Percentiles rank a stretch among this genome's conserved stretches.
phyloP scores from a whole-genome alignment of 192 early-diverging fungal genomes.

The Podila clonocystis region DNA sequence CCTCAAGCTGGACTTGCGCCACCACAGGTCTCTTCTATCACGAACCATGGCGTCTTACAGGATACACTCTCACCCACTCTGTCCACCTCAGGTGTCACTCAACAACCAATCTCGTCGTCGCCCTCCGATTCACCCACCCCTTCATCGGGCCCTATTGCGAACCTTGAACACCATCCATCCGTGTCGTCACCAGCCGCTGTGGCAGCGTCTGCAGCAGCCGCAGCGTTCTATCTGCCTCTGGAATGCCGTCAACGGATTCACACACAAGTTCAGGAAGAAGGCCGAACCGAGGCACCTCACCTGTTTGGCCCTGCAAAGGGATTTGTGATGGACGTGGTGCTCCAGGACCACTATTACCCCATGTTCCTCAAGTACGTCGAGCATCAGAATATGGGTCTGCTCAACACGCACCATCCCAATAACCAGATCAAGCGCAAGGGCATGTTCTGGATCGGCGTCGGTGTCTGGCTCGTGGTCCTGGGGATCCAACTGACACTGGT shows the following conservation, averaged over 20 bases:
- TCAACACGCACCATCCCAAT: constrained; percentile 22
- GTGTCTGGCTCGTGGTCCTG: constrained; percentile 15
- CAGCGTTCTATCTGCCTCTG: constrained; percentile 39
- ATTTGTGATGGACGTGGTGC: constrained; percentile 45
- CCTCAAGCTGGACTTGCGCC: too few relatives aligned
- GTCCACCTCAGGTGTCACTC: too few relatives aligned
- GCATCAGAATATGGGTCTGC: constrained; percentile 29
- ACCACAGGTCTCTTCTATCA: too few relatives aligned
- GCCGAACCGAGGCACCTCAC: constrained; percentile 25
- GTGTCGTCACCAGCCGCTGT: constrained; percentile 26
- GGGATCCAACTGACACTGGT: constrained; percentile 17
- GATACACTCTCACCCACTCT: too few relatives aligned
- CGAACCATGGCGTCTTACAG: too few relatives aligned
- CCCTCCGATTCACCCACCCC: background rate
- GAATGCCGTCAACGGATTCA: constrained; percentile 46
- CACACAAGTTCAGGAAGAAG: constrained; percentile 35
- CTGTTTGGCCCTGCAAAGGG: constrained; percentile 47
- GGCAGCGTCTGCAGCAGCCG: constrained; percentile 34
- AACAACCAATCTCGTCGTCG: background rate
- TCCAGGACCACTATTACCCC: constrained; percentile 42
- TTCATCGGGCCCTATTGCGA: background rate
- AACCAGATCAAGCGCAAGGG: constrained; percentile 15
- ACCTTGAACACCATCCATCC: background rate
- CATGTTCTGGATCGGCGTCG: constrained; percentile 32
- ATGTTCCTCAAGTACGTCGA: constrained; percentile 40